These are phyloP conservation scores for Kodamaea sp. DNA, from an alignment of 1,139 yeast genomes.

Conservation along the genomic window DNA sequence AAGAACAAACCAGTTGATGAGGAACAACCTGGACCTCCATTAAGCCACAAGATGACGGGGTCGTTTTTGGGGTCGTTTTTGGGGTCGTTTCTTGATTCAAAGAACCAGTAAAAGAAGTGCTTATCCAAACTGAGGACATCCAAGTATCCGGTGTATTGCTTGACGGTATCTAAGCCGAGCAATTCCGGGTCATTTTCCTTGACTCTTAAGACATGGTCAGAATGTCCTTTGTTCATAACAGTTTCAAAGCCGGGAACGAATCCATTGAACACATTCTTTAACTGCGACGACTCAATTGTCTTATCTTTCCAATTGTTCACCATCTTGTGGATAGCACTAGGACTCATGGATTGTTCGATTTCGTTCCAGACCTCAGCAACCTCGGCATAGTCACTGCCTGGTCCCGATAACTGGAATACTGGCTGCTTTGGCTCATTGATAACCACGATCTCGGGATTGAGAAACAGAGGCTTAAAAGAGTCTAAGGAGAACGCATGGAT, in stretches of 20 bases:
- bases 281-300: slow-evolving; percentile 9
- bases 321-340: slow-evolving; percentile 19
- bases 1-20: slow-evolving; percentile 67
- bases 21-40: slow-evolving; percentile 79
- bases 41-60: slow-evolving; percentile 69
- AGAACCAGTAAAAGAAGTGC: slow-evolving; percentile 81
- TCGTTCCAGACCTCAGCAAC: slow-evolving; percentile 28
- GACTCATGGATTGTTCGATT: slow-evolving; percentile 21
- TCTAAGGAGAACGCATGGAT: slow-evolving; percentile 5
- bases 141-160: slow-evolving; percentile 67
- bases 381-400: slow-evolving; percentile 3
- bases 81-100: slow-evolving; percentile 59
- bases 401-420: not conserved
- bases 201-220: slow-evolving; percentile 42
- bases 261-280: slow-evolving; percentile 15
- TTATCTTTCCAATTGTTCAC: slow-evolving; percentile 20
- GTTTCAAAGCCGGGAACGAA: slow-evolving; percentile 12
- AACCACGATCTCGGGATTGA: slow-evolving; percentile 5
- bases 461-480: slow-evolving; percentile 4
- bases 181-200: slow-evolving; percentile 42
- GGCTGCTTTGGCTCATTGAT: slow-evolving; percentile 7
- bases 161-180: slow-evolving; percentile 55
- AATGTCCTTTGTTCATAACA: slow-evolving; percentile 19
- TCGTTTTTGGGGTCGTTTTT: slow-evolving; percentile 51
- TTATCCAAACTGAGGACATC: slow-evolving; percentile 58